Conservation (phyloP, 169 alveolate genomes). For the Cryptosporidium baileyi region DNA sequence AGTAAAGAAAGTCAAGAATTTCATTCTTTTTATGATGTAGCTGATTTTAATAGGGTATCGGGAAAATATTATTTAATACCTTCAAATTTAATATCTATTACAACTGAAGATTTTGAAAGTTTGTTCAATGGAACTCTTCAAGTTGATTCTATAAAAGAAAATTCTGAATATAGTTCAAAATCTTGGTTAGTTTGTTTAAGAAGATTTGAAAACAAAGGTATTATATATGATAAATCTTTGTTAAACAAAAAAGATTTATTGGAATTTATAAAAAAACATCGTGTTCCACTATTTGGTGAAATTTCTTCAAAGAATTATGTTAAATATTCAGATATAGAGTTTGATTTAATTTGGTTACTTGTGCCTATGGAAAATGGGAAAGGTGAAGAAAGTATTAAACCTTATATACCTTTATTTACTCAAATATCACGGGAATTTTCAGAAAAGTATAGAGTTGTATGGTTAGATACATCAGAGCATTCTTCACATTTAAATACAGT, state of each 20-base stretch:
- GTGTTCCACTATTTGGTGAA: conserved; percentile 61
- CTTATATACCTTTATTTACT: conserved; percentile 11
- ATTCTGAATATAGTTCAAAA: neutral
- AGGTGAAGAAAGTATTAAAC: conserved; percentile 47
- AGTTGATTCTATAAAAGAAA: neutral
- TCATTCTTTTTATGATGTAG: conserved; percentile 9
- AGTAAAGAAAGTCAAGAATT: neutral
- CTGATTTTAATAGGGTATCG: conserved; percentile 48
- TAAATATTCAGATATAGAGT: conserved; percentile 39
- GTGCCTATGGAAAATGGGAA: conserved; percentile 68
- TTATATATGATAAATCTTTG: neutral
- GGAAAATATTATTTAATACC: conserved; percentile 33
- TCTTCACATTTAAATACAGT: conserved; percentile 42
- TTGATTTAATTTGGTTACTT: conserved; percentile 49
- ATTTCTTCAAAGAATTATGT: conserved; percentile 37
- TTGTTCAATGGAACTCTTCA: neutral
- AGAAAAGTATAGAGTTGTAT: conserved; percentile 39
- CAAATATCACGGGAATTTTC: conserved; percentile 34
- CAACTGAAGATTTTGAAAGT: neutral
- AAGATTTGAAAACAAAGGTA: conserved; percentile 14
- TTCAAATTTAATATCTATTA: neutral
- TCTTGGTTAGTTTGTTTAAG: conserved; percentile 49
- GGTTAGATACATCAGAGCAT: conserved; percentile 65
- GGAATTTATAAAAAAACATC: conserved; percentile 13
- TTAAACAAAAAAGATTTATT: neutral